A percentile compares a stretch with the other conserved stretches of the same genome.
phyloP scores from a whole-genome alignment of 192 early-diverging fungal species.

The Paraglomus occultum region DNA sequence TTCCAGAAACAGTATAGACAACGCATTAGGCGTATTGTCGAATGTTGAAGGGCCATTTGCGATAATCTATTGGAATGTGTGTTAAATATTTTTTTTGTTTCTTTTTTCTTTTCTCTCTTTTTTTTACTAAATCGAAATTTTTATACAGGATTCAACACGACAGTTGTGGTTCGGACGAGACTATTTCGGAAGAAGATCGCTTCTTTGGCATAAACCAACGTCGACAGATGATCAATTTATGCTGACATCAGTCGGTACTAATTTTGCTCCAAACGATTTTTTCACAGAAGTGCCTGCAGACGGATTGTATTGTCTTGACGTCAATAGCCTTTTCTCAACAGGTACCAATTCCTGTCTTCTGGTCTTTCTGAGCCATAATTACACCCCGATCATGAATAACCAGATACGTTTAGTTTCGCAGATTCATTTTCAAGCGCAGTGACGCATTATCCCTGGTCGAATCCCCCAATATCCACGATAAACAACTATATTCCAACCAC shows the following conservation, averaged over 20 bases:
- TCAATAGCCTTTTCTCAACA: constrained; percentile 32
- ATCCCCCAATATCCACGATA: constrained; percentile 29
- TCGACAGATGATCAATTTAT: constrained; percentile 32
- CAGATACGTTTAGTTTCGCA: neutral
- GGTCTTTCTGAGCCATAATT: neutral
- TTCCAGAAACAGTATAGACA: constrained; percentile 24
- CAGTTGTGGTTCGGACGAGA: constrained; percentile 84
- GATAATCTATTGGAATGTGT: constrained; percentile 68
- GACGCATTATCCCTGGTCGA: constrained; percentile 34
- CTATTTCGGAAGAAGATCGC: constrained; percentile 79
- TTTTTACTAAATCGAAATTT: constrained; percentile 19
- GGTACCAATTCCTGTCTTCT: constrained; percentile 4
- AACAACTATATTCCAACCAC: constrained; percentile 32
- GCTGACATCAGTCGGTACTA: constrained; percentile 49
- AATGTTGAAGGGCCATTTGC: constrained; percentile 80
- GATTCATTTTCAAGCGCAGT: constrained; percentile 25
- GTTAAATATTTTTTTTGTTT: constrained; percentile 1
- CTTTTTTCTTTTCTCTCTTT: neutral
- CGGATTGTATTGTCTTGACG: constrained; percentile 69
- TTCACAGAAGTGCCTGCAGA: constrained; percentile 76
- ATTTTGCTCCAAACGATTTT: neutral
- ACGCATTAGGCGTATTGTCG: constrained; percentile 31
- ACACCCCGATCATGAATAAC: too few species aligned
- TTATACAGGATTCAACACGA: constrained; percentile 30
- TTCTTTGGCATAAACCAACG: constrained; percentile 59